Base-by-base conservation (phyloP, 1,284 basidiomycete genomes). In the Pulveroboletus sp. region DNA sequence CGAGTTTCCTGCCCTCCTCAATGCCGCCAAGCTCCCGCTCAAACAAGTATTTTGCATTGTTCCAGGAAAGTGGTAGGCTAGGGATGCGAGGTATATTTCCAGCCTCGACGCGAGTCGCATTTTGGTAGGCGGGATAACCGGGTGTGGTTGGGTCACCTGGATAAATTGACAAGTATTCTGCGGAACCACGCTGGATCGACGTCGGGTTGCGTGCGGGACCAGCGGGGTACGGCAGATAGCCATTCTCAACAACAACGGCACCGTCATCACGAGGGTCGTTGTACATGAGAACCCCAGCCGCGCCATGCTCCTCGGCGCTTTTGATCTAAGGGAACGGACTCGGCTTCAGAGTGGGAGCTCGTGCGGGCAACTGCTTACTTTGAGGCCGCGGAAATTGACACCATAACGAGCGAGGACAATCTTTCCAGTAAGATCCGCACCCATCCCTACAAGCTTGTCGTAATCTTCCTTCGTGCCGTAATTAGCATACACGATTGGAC, bases 221-320 rank as follows among this genome's bases (percentile, higher is more conserved):
- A 17, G 83, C 77, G 1, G 95, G 96, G 71, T 97, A 91, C 17
- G 84, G 76, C 44, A 77, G 72, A 66, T 86, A 91, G 3, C 90
- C 91, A 60, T 95, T 93, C 56, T 82, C 83, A 21, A 82, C 82
- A 3, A 87, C 93, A 35, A 94, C 86, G 42, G 79, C 81, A 21
- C 93, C 93, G 66, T 98, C 94, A 67, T 97, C 93, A 53, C 85
- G 86, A 15, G 91, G 89, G 73, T 98, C 95, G 16, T 85, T 86
- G 74, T 93, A 98, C 64, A 98, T 95, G 49, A 89, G 71, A 32
- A 84, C 75, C 61, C 85, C 86, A 53, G 75, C 83, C 10, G 86
- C 93, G 21, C 95, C 95, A 6, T 84, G 83, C 61, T 94, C 91
- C 65, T 94, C 82, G 3, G 94, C 93, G 2, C 86, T 82, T 75